Evolutionary conservation across 2,329 filamentous ascomycete genomes (phyloP).

Genomic region (Botrytis hyacinthi): DNA sequence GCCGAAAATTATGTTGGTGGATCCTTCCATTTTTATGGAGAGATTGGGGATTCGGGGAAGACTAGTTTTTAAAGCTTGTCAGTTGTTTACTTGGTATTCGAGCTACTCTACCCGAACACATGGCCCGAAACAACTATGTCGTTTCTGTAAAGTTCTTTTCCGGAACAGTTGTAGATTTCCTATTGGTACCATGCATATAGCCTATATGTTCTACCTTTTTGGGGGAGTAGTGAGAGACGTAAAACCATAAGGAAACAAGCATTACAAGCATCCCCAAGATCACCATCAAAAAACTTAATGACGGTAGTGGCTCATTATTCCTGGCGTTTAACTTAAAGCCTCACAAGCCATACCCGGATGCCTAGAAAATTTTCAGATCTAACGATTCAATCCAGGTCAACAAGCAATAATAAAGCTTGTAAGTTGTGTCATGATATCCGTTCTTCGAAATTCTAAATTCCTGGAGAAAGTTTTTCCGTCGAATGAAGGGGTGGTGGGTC

Average conservation of each 20-base stretch:
- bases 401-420: slow-evolving; percentile 3
- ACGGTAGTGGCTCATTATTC: slow-evolving; percentile 3
- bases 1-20: slow-evolving; percentile 6
- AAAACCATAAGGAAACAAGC: background rate
- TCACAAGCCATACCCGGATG: slow-evolving; percentile 6
- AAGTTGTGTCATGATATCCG: background rate
- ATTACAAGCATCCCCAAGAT: background rate
- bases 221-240: background rate
- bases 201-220: background rate
- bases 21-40: slow-evolving; percentile 6
- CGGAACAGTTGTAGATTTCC: background rate
- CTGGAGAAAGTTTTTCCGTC: slow-evolving; percentile 10
- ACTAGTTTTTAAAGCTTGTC: background rate
- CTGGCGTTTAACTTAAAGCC: background rate
- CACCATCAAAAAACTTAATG: background rate
- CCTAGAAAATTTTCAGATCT: background rate
- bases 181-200: background rate
- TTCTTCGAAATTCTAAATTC: background rate
- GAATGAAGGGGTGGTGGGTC: background rate
- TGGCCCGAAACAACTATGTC: background rate
- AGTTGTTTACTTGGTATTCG: background rate
- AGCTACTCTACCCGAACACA: slow-evolving; percentile 5
- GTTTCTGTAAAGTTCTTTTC: background rate
- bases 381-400: background rate
- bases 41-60: slow-evolving; percentile 13